These are phyloP conservation scores for Phytophthora uliginosa DNA, from an alignment of 352 stramenopile species.

Conservation along the genomic window DNA sequence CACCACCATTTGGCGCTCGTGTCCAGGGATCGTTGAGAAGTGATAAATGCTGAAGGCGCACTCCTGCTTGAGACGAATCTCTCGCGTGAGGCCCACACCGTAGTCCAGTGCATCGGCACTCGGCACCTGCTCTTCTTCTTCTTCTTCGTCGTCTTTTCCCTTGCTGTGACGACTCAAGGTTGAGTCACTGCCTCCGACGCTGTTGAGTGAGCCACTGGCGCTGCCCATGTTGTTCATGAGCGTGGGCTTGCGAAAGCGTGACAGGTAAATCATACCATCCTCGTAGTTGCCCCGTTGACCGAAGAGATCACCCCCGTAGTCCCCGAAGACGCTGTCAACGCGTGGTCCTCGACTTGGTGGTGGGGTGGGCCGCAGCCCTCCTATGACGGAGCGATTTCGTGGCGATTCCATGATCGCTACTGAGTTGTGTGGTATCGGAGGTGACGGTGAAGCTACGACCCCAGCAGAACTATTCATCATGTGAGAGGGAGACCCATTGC, in stretches of 20 bases:
- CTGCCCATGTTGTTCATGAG: slow-evolving; percentile 30
- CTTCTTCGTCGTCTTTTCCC: slow-evolving; percentile 47
- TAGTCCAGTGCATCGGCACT: slow-evolving; percentile 52
- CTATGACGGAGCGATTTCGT: slow-evolving; percentile 65
- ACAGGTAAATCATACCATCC: slow-evolving; percentile 91
- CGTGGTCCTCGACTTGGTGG: slow-evolving; percentile 31
- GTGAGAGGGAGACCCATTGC: slow-evolving; percentile 22
- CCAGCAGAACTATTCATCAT: slow-evolving; percentile 20
- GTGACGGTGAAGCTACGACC: slow-evolving; percentile 39
- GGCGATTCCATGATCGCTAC: slow-evolving; percentile 51
- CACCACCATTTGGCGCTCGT: slow-evolving; percentile 81
- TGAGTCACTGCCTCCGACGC: slow-evolving; percentile 17
- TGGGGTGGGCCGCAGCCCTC: slow-evolving; percentile 21
- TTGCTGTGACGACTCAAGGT: slow-evolving; percentile 55
- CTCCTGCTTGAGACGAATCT: slow-evolving; percentile 83
- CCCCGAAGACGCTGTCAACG: slow-evolving; percentile 62
- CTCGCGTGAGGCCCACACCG: slow-evolving; percentile 43
- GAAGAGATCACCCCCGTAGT: slow-evolving; percentile 87
- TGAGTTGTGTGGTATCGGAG: slow-evolving; percentile 47
- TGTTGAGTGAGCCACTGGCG: slow-evolving; percentile 33
- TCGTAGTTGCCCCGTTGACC: slow-evolving; percentile 87
- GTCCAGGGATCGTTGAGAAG: slow-evolving; percentile 70
- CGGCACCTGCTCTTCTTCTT: slow-evolving; percentile 60
- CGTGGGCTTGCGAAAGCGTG: slow-evolving; percentile 76
- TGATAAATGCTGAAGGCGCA: slow-evolving; percentile 88